A percentile compares a stretch with the other conserved stretches of the same genome.
phyloP scores from a whole-genome alignment of 2,329 filamentous ascomycete species.

The Ceratocystis cubensis region DNA sequence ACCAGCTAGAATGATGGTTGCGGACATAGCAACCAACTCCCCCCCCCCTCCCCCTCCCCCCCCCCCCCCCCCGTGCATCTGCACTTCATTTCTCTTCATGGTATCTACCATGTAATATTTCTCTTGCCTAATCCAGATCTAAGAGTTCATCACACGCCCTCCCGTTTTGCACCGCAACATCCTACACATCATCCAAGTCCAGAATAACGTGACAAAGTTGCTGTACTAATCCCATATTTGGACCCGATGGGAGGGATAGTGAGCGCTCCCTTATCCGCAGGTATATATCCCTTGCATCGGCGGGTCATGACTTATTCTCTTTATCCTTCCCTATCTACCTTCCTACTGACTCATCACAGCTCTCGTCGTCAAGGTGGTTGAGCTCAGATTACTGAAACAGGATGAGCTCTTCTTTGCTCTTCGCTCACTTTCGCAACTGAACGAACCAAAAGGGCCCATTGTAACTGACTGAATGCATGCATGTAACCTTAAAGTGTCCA shows the following conservation, averaged over 20 bases:
- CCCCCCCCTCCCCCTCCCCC: no score
- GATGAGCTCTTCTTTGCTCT: not conserved
- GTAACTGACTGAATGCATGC: not conserved
- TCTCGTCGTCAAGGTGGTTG: not conserved
- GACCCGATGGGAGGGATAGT: not conserved
- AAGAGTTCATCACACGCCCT: not conserved
- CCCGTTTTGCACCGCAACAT: not conserved
- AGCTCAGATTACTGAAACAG: not conserved
- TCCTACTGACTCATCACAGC: not conserved
- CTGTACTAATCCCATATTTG: not conserved
- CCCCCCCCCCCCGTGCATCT: no score
- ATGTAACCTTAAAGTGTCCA: constrained; percentile 4
- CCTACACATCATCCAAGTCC: not conserved
- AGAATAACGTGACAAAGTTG: not conserved
- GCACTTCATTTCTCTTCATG: not conserved
- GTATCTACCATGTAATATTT: not conserved
- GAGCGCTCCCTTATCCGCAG: not conserved
- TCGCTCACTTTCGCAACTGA: no score
- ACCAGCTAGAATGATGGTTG: no score
- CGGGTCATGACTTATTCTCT: not conserved
- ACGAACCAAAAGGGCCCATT: not conserved
- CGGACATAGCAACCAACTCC: no score
- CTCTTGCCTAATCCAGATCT: not conserved
- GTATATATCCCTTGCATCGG: not conserved
- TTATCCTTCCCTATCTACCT: not conserved